phyloP scores from a whole-genome alignment of 257 asterid species.

The Galeopsis tetrahit region DNA sequence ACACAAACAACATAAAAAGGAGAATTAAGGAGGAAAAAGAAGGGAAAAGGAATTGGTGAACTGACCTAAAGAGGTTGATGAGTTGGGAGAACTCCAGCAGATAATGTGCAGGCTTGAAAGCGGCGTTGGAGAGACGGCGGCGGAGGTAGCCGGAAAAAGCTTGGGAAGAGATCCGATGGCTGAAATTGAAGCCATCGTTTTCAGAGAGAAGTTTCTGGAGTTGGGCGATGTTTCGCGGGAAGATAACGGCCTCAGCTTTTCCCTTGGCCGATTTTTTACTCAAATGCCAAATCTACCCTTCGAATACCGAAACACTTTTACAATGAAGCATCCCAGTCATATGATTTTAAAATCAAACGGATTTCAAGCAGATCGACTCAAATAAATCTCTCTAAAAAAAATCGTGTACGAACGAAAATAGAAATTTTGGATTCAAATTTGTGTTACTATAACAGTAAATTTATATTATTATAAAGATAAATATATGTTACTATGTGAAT shows the following conservation, averaged over 20 bases:
- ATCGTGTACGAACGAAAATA: no score
- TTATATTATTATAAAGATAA: no score
- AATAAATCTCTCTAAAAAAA: no score
- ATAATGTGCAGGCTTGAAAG: slow-evolving; percentile 25
- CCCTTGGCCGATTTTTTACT: slow-evolving; percentile 1
- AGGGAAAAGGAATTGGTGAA: not conserved
- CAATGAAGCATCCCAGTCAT: no score
- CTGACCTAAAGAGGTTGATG: slow-evolving; percentile 44
- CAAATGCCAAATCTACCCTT: slow-evolving; percentile 32
- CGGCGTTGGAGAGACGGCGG: slow-evolving; percentile 27
- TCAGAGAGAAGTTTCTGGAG: slow-evolving; percentile 33
- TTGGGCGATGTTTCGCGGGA: slow-evolving; percentile 47
- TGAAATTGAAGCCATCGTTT: slow-evolving; percentile 55
- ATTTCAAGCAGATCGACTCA: no score
- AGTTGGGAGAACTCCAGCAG: slow-evolving; percentile 29
- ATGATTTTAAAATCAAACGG: no score
- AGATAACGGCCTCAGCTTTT: slow-evolving; percentile 58
- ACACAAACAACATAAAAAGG: not conserved
- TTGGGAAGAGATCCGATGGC: slow-evolving; percentile 50
- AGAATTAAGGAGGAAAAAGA: not conserved
- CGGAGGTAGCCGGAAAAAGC: slow-evolving; percentile 34
- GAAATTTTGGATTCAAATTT: no score
- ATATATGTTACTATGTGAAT: no score
- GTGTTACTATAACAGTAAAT: no score
- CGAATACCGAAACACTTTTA: not conserved